Base-by-base conservation (phyloP, 768 basidiomycete species). In the Lyophyllum semitale region DNA sequence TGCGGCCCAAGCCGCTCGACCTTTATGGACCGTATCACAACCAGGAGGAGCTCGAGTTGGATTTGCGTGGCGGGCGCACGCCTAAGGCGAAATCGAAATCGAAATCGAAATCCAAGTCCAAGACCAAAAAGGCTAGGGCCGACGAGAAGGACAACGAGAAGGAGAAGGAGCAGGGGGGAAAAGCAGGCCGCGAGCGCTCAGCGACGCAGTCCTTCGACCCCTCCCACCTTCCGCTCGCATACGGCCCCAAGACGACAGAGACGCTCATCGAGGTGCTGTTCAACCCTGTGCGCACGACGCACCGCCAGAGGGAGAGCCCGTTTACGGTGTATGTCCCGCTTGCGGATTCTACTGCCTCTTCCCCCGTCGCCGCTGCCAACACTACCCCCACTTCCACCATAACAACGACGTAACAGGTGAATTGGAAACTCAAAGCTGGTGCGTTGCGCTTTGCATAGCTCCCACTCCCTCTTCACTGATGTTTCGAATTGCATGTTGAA, bases 241-340 rank as follows among this genome's bases (percentile, higher is more conserved):
- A 80, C 57, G 84, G 87, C 0, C 78, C 85, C 2, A 80, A 81
- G 48, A 82, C 84, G 12, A 91, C 89, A 0, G 88, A 89, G 65
- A 76, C 76, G 32, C 77, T 93, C 40, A 91, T 92, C 64, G 90
- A 93, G 52, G 84, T 87, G 4, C 66, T 93, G 22, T 93, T 93
- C n/a, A n/a, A n/a, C n/a, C n/a, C n/a, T n/a, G n/a, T n/a, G n/a
- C n/a, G n/a, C n/a, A n/a, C n/a, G n/a, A 73, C 71, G 1, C 73
- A 77, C 41, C 64, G 61, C 57, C 60, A 61, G 17, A 63, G 68
- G 29, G 73, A 77, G 54, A 71, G 67, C 37, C 79, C 78, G 13
- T 79, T 81, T 58, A 79, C 77, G 30, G 58, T 73, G 9, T 75
- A 72, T 48, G 67, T 73, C n/a, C n/a, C n/a, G n/a, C n/a, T n/a